Evolutionary conservation across 108 stramenopile species (phyloP).

Genomic region (Stephanodiscus minutulus): DNA sequence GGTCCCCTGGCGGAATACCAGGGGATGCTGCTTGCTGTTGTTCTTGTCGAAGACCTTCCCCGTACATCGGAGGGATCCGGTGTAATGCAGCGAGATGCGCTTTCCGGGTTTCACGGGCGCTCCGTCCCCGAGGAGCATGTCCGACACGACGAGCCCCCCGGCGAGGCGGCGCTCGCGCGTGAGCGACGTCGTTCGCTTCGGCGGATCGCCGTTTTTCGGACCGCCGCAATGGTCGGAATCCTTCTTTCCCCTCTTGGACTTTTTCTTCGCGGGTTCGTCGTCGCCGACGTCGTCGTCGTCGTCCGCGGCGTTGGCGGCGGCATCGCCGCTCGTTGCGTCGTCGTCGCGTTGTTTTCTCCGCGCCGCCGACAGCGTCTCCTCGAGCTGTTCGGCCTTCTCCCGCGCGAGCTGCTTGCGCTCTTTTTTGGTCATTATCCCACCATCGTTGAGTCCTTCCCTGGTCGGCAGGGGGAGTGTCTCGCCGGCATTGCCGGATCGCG

Average conservation of each 20-base stretch:
- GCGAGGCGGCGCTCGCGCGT: conserved; percentile 51
- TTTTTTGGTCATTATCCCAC: conserved; percentile 42
- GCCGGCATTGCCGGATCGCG: background rate
- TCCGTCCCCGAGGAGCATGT: conserved; percentile 55
- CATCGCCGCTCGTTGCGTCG: background rate
- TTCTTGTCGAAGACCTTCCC: conserved; percentile 64
- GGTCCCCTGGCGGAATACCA: conserved; percentile 58
- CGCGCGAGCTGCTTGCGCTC: conserved; percentile 52
- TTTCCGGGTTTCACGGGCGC: conserved; percentile 46
- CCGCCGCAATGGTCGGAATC: too few species aligned
- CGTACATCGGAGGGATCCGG: conserved; percentile 38
- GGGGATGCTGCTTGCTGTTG: conserved; percentile 45
- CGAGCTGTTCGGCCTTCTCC: conserved; percentile 53
- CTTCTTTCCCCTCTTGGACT: conserved; percentile 36
- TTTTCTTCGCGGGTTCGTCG: conserved; percentile 15
- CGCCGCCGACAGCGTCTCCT: conserved; percentile 35
- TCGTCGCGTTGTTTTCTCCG: too few species aligned
- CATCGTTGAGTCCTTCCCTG: too few species aligned
- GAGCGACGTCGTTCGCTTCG: conserved; percentile 21
- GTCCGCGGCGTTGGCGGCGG: conserved; percentile 3
- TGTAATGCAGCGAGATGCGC: conserved; percentile 49
- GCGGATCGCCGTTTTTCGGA: background rate
- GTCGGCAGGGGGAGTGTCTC: too few species aligned
- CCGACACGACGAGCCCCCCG: conserved; percentile 47
- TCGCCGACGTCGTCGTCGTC: too few species aligned